Base-by-base conservation (phyloP, 176 grass and related monocot species). In the Bonia amplexicaulis region DNA sequence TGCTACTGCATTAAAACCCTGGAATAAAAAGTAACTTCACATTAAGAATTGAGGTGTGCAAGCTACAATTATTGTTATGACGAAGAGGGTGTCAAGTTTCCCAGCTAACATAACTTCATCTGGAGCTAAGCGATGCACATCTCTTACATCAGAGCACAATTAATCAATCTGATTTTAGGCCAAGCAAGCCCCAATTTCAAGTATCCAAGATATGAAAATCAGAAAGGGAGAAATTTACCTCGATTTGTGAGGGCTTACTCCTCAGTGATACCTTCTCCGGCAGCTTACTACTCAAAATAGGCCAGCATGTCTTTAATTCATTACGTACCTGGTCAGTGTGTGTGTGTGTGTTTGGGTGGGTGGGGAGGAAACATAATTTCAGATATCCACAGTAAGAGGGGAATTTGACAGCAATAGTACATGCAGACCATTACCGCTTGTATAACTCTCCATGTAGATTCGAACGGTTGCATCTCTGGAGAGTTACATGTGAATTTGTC, bases 261-360 rank as follows among this genome's bases (percentile, higher is more conserved):
- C 91, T 85, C 81, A 84, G 80, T 41, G 86, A 46, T 80, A 90
- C 42, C 80, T 83, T 85, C 54, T 89, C 71, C 10, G 96, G 96
- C 46, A 98, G 86, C 42, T 90, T 78, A 78, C 70, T 85, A 74
- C 69, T 49, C 60, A 98, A 82, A 60, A 87, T 86, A 87, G 93
- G 91, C 96, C 96, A 98, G 82, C 82, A 94, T 67, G 66, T 77
- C 84, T 94, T 98, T 63, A 98, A 85, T 95, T 92, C 93, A 92
- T 94, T 39, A 5, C 96, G 91, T 77, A 98, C 93, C 96, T 98
- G 84, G 66, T 69, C 78, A 85, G 62, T 47, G 33, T 35, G 33
- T 33, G 31, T 33, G 31, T 33, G 31, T 35, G 33, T 35, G 13
- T 13, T 16, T 35, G 33, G 17, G 74, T 29, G n/a, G 14, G 20